phyloP scores from a whole-genome alignment of 31 red algal genomes.

The Odonthalia washingtoniensis region DNA sequence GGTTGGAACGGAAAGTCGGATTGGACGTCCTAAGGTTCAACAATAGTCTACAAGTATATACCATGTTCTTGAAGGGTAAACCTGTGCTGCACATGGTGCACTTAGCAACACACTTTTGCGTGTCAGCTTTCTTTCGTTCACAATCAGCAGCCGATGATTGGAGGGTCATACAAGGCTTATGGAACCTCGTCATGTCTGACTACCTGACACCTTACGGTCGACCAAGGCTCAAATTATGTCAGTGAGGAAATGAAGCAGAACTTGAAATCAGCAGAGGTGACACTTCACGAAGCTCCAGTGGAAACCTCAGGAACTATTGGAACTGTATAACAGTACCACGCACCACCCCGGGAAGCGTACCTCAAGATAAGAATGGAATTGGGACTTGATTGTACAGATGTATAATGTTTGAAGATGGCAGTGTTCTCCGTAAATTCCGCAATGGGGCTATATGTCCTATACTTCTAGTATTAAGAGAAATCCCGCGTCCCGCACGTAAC shows the following conservation, averaged over 20 bases:
- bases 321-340: slow-evolving; percentile 25
- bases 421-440: too few species aligned
- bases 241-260: neutral
- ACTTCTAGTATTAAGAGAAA: too few species aligned
- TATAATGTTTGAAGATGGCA: slow-evolving; percentile 33
- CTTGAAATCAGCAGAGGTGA: neutral
- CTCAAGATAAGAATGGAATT: neutral
- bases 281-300: neutral
- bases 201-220: slow-evolving; percentile 13
- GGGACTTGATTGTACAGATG: neutral
- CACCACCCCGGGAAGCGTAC: too few species aligned
- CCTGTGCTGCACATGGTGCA: slow-evolving; percentile 36
- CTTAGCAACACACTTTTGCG: slow-evolving; percentile 41
- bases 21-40: too few species aligned
- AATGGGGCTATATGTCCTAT: too few species aligned
- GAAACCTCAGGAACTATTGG: slow-evolving; percentile 29
- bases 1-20: slow-evolving; percentile 39
- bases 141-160: neutral
- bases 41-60: slow-evolving; percentile 27
- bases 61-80: slow-evolving; percentile 3
- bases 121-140: neutral
- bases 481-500: too few species aligned
- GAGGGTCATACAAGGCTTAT: neutral
- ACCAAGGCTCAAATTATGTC: slow-evolving; percentile 35
- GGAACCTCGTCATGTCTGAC: slow-evolving; percentile 6